phyloP scores from a whole-genome alignment of 805 yeast species.

The Saccharomyces paradoxus region DNA sequence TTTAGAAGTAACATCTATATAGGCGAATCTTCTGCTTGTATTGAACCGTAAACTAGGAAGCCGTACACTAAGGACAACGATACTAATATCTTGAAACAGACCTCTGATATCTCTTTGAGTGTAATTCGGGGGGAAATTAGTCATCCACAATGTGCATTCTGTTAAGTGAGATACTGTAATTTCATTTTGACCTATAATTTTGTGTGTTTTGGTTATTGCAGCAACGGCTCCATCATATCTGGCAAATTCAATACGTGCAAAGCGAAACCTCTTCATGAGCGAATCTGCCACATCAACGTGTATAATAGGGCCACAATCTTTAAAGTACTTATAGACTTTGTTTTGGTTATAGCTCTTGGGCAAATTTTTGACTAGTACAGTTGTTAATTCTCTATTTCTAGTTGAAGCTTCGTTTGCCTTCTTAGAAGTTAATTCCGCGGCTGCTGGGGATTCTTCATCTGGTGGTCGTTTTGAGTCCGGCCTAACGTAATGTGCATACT shows the following conservation, averaged over 20 bases:
- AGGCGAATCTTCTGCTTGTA: conserved; percentile 61
- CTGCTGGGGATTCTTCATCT: background rate
- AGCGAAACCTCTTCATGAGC: conserved; percentile 11
- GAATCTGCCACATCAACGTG: conserved; percentile 29
- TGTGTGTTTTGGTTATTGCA: conserved; percentile 54
- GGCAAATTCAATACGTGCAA: conserved; percentile 55
- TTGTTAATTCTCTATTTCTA: conserved; percentile 43
- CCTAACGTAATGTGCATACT: background rate
- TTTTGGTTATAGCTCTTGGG: conserved; percentile 35
- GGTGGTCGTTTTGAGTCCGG: background rate
- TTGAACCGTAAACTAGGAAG: conserved; percentile 55
- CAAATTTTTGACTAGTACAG: conserved; percentile 47
- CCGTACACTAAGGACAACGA: conserved; percentile 41
- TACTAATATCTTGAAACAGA: conserved; percentile 36
- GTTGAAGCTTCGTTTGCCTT: conserved; percentile 2
- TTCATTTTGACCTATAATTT: conserved; percentile 35
- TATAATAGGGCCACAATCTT: conserved; percentile 51
- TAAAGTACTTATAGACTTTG: conserved; percentile 38
- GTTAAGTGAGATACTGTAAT: conserved; percentile 40
- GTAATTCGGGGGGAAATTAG: conserved; percentile 60
- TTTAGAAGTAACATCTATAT: conserved; percentile 45
- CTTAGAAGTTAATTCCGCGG: background rate
- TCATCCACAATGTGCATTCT: conserved; percentile 56
- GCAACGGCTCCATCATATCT: conserved; percentile 41
- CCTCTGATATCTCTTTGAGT: conserved; percentile 33